Evolutionary conservation across 331 rosid genomes (phyloP), one percentile per base, ranked within the genome.

Genomic region (Acacia concinna): DNA sequence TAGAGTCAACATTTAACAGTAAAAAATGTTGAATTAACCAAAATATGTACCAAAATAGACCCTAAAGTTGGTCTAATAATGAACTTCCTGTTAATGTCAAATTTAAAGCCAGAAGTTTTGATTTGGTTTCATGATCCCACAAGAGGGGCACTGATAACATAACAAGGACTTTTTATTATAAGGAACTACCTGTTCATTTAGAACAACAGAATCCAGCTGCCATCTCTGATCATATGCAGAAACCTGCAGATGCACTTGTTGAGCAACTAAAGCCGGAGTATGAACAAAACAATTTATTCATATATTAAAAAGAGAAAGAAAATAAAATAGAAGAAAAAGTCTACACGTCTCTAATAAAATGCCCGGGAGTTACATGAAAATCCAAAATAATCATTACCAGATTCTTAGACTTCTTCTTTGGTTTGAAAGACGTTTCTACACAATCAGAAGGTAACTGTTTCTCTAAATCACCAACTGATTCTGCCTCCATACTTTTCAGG

Each of bases 401-500:
- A 86, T 81, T 92, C 77, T 93, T 96, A 81, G 90, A 88, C 84
- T 91, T 96, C 91, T 90, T 96, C 87, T 89, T 96, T 77, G 84
- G 75, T 85, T 91, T 96, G 68, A 90, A 82, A 38, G 98, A 93
- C 71, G 97, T 96, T 87, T 96, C 99, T 78, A 88, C 95, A 82
- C 68, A 88, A 82, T 96, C 99, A 83, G 89, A 91, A 46, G 93
- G 88, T 73, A 93, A 51, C 75, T 86, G 90, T 78, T 80, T 94
- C 44, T 91, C 98, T 83, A 90, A 91, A 73, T 90, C 91, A 63
- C 97, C 92, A 82, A 28, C 85, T 34, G 97, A 96, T 73, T 96
- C 99, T 80, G 91, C 98, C 82, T 96, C 98, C 86, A 93, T 40
- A 85, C 94, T 90, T 83, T 81, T 96, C 86, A 89, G 97, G 81